These are phyloP conservation scores for Vanderwaltozyma polyspora DNA, from an alignment of 805 yeast species.

Conservation along the genomic window DNA sequence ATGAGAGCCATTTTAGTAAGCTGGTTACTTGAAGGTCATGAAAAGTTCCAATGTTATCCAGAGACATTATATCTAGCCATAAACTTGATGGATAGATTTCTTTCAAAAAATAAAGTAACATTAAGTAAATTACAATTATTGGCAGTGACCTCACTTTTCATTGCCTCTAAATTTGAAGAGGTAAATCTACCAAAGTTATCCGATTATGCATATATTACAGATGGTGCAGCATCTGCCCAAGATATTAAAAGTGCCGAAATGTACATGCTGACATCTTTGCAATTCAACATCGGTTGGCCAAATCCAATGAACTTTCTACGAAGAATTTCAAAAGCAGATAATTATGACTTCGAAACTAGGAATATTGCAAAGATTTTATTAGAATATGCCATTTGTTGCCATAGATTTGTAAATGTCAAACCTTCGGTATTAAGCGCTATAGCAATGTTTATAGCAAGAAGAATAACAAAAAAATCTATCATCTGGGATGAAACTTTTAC, in stretches of 20 bases:
- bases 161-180: constrained; percentile 93
- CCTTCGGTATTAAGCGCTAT: constrained; percentile 86
- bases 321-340: constrained; percentile 79
- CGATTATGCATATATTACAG: constrained; percentile 79
- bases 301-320: constrained; percentile 84
- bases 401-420: constrained; percentile 55
- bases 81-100: constrained; percentile 77
- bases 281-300: constrained; percentile 72
- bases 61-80: constrained; percentile 78
- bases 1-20: constrained; percentile 81
- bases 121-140: constrained; percentile 71
- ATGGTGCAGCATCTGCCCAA: constrained; percentile 73
- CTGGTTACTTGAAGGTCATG: constrained; percentile 87
- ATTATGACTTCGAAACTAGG: constrained; percentile 74
- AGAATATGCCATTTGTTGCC: constrained; percentile 69
- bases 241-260: constrained; percentile 78
- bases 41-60: constrained; percentile 68
- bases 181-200: constrained; percentile 77
- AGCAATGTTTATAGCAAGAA: constrained; percentile 74
- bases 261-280: constrained; percentile 56
- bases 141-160: constrained; percentile 75
- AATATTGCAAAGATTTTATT: constrained; percentile 76
- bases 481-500: constrained; percentile 17
- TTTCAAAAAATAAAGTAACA: constrained; percentile 61
- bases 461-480: constrained; percentile 3